Evolutionary conservation across 208 protist genomes (phyloP), one percentile per base, ranked within the genome.

Genomic region (Blechomonas ayalai): DNA sequence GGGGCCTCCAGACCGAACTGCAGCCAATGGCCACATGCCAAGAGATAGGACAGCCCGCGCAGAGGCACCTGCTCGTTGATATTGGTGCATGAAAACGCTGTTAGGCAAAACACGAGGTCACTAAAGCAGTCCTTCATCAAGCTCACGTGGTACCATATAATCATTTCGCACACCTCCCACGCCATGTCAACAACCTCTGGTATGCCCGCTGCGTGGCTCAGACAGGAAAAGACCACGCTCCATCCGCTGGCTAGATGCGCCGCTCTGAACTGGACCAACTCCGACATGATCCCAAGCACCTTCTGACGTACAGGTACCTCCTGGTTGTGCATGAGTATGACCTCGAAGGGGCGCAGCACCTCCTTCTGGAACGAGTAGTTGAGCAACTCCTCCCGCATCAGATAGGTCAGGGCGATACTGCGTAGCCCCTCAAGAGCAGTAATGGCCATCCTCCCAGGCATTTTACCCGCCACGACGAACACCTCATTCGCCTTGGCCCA

Each of bases 351-450:
- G 31, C 63, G 64, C 43, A 92, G 66, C 40, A 87, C 74, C 46
- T 87, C 73, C 52, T 89, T 88, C 53, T 92, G 84, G 52, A 89
- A 89, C 3, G 76, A 85, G 50, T 87, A 87, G 58, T 86, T 83
- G 23, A 80, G 59, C 46, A 87, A 51, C 48, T 89, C 79, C 46
- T 89, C 79, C 18, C 74, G 68, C 53, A 77, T 76, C 18, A 90
- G 55, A 34, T 87, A 92, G 16, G 53, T 81, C 24, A 87, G 63
- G 7, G 77, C 77, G 47, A 90, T 62, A 28, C 81, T 67, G 29
- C 73, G 66, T 33, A 90, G 55, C 3, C 77, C 77, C 28, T 77
- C 74, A n/a, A 90, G 34, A 19, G 74, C 59, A 16, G 59, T 70
- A 31, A 26, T 54, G 16, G 67, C 39, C 47, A 75, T 66, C 4